phyloP scores from a whole-genome alignment of 164 flowering plant genomes.

The Aristolochia fimbriata region DNA sequence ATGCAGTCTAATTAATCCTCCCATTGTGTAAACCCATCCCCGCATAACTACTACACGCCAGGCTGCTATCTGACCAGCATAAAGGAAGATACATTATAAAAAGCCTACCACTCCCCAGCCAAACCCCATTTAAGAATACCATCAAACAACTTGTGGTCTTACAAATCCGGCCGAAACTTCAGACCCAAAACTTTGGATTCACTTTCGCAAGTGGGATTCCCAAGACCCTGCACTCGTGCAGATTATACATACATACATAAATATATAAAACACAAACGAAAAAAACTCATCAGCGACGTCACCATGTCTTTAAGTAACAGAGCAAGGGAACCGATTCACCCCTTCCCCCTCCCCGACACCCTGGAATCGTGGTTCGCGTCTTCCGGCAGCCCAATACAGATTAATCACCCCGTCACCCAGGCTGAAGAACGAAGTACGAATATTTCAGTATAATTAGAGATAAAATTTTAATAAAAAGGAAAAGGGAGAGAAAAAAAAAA shows the following conservation, averaged over 20 bases:
- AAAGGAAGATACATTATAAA: not conserved
- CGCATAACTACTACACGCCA: too few relatives aligned
- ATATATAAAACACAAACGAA: too few relatives aligned
- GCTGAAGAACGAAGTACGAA: not conserved
- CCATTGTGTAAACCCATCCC: too few relatives aligned
- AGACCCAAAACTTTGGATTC: not conserved
- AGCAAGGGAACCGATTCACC: conserved; percentile 3
- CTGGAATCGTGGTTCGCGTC: conserved; percentile 5
- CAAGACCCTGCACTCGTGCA: conserved; percentile 3
- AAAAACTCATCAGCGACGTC: not conserved
- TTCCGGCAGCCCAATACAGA: not conserved
- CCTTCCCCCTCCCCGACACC: conserved; percentile 1
- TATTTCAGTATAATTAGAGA: too few relatives aligned
- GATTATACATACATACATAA: too few relatives aligned
- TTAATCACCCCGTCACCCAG: not conserved
- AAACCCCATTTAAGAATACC: not conserved
- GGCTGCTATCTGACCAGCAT: not conserved
- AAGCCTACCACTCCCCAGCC: not conserved
- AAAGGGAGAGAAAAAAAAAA: too few relatives aligned
- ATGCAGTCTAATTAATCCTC: too few relatives aligned
- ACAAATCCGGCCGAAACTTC: not conserved
- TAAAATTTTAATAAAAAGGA: not conserved
- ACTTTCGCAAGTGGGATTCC: not conserved
- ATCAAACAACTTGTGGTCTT: not conserved
- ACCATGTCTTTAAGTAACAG: not conserved